phyloP scores from a whole-genome alignment of 1,284 basidiomycete genomes.

The Schizophyllum commune region DNA sequence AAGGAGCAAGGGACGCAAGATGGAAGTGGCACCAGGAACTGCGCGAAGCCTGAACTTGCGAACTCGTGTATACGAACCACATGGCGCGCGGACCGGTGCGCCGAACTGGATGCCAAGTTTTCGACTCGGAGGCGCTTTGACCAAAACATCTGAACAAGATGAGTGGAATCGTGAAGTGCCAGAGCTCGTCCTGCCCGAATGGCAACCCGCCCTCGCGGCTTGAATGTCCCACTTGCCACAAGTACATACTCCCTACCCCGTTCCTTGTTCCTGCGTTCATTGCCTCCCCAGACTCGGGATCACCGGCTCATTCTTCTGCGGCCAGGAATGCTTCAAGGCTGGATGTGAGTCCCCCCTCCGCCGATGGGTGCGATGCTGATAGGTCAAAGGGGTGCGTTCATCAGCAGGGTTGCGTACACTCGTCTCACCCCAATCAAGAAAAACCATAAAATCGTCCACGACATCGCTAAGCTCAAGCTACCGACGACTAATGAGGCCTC shows the following conservation, averaged over 20 bases:
- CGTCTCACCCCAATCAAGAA: constrained; percentile 42
- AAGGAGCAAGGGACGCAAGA: not conserved
- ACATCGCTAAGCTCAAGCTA: constrained; percentile 31
- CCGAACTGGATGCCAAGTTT: not conserved
- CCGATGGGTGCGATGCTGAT: constrained; percentile 7
- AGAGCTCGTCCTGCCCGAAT: constrained; percentile 63
- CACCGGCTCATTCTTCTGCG: constrained; percentile 76
- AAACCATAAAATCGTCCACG: constrained; percentile 71
- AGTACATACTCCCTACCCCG: constrained; percentile 37
- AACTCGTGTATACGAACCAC: not conserved
- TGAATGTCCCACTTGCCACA: constrained; percentile 78
- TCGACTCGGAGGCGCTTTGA: not conserved
- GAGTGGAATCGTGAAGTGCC: constrained; percentile 38
- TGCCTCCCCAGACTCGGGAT: constrained; percentile 56
- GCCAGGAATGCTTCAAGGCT: constrained; percentile 80
- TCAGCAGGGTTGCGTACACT: not conserved
- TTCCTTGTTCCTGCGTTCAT: constrained; percentile 7
- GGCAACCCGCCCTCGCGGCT: constrained; percentile 69
- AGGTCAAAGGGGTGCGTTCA: constrained; percentile 33
- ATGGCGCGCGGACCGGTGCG: not conserved
- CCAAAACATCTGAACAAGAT: constrained; percentile 21
- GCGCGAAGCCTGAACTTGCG: not conserved
- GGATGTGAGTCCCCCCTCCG: constrained; percentile 49
- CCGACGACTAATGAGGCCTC: constrained; percentile 25
- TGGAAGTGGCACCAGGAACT: not conserved